Conservation (phyloP, 208 protist genomes). For the Acanthamoeba royreba region DNA sequence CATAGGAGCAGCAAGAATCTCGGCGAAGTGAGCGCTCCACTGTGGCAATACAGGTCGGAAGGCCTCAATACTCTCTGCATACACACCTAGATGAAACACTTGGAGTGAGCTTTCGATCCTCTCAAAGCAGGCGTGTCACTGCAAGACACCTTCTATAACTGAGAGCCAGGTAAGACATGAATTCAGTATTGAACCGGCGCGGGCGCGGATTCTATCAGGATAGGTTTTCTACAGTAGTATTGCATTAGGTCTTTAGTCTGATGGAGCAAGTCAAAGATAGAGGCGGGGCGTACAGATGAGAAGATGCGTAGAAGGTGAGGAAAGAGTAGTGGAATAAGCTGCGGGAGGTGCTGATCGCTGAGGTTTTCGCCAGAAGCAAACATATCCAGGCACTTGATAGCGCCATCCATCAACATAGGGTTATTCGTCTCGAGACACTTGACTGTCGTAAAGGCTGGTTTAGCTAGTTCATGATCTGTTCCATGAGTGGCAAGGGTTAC, state of each 20-base stretch:
- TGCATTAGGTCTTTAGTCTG: background rate
- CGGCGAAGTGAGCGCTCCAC: background rate
- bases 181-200: slow-evolving; percentile 2
- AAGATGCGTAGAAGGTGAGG: background rate
- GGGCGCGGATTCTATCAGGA: background rate
- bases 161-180: background rate
- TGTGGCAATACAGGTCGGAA: background rate
- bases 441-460: background rate
- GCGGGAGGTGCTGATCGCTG: slow-evolving; percentile 42
- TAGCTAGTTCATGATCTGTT: background rate
- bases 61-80: background rate
- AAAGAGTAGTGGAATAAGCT: background rate
- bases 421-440: background rate
- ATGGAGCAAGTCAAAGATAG: background rate
- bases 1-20: background rate
- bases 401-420: background rate
- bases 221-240: background rate
- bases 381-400: slow-evolving; percentile 36
- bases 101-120: background rate
- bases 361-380: slow-evolving; percentile 22
- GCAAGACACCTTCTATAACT: background rate
- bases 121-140: background rate
- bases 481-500: background rate
- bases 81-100: background rate
- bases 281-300: background rate